These are phyloP conservation scores for Cyberlindnera mrakii DNA, from an alignment of 805 yeast species.

Conservation along the genomic window DNA sequence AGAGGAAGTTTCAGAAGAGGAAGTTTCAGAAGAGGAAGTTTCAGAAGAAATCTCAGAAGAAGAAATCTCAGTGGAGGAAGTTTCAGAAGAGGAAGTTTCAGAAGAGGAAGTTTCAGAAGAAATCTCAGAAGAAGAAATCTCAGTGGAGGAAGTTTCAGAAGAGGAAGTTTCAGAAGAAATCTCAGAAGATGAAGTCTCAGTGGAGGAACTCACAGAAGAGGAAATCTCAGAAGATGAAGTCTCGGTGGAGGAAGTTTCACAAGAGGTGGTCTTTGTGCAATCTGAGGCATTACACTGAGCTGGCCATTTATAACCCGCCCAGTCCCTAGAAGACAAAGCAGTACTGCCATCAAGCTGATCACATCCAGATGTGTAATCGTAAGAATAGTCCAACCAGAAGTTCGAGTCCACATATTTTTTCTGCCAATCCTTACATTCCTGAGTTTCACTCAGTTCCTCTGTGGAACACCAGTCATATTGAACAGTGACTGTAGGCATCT, in stretches of 20 bases:
- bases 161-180: too few species aligned
- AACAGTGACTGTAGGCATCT: not conserved
- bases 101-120: not conserved
- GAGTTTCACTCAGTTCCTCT: not conserved
- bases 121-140: too few species aligned
- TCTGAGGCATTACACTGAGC: not conserved
- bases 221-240: too few species aligned
- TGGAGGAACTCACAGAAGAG: too few species aligned
- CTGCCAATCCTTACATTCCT: not conserved
- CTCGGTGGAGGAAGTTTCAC: too few species aligned
- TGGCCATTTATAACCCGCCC: not conserved
- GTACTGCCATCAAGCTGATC: not conserved
- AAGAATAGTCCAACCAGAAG: not conserved
- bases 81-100: not conserved
- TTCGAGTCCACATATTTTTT: too few species aligned
- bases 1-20: not conserved
- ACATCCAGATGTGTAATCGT: not conserved
- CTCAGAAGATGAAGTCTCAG: too few species aligned
- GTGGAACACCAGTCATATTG: constrained; percentile 1
- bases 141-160: too few species aligned
- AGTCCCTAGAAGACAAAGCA: not conserved
- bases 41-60: not conserved
- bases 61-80: not conserved
- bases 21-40: not conserved
- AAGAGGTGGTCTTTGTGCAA: not conserved